These are phyloP conservation scores for Trichoderma reesei DNA, from an alignment of 495 filamentous ascomycete species.

Conservation along the genomic window DNA sequence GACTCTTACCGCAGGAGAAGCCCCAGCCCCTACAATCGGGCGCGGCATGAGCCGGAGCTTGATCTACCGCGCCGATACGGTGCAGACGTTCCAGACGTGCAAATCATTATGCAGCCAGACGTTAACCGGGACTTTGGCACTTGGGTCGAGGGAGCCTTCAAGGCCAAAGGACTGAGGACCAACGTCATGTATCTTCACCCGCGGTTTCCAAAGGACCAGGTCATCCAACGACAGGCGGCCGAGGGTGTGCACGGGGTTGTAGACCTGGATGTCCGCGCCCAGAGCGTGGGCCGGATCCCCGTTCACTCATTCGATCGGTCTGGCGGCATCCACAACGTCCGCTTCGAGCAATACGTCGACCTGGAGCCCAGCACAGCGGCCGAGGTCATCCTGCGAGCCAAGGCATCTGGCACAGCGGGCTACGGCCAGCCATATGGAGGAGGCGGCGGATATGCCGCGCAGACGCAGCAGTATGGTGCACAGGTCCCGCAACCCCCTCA, in stretches of 20 bases:
- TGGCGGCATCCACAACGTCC: slow-evolving; percentile 56
- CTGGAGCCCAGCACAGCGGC: slow-evolving; percentile 68
- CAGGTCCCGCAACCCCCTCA: slow-evolving; percentile 5
- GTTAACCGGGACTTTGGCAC: slow-evolving; percentile 70
- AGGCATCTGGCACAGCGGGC: slow-evolving; percentile 25
- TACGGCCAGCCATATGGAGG: slow-evolving; percentile 17
- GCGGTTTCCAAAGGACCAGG: slow-evolving; percentile 63
- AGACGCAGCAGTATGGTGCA: slow-evolving; percentile 14
- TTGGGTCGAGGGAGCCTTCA: slow-evolving; percentile 72
- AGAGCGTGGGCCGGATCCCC: slow-evolving; percentile 59
- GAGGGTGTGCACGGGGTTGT: slow-evolving; percentile 85
- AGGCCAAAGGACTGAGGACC: slow-evolving; percentile 55
- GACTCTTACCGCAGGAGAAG: slow-evolving; percentile 54
- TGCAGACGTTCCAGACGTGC: slow-evolving; percentile 80
- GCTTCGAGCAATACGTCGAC: slow-evolving; percentile 75
- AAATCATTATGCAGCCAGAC: slow-evolving; percentile 72
- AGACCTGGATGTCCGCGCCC: slow-evolving; percentile 57
- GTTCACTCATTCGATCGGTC: slow-evolving; percentile 81
- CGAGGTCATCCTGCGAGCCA: slow-evolving; percentile 70
- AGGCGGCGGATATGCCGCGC: slow-evolving; percentile 9
- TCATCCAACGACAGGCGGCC: slow-evolving; percentile 73
- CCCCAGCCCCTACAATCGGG: slow-evolving; percentile 49
- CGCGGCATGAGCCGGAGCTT: slow-evolving; percentile 49
- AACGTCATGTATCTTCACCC: slow-evolving; percentile 70
- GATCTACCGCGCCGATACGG: slow-evolving; percentile 66